Evolutionary conservation across 768 basidiomycete genomes (phyloP), one percentile per base, ranked within the genome.

Genomic region (Russula brevipes): DNA sequence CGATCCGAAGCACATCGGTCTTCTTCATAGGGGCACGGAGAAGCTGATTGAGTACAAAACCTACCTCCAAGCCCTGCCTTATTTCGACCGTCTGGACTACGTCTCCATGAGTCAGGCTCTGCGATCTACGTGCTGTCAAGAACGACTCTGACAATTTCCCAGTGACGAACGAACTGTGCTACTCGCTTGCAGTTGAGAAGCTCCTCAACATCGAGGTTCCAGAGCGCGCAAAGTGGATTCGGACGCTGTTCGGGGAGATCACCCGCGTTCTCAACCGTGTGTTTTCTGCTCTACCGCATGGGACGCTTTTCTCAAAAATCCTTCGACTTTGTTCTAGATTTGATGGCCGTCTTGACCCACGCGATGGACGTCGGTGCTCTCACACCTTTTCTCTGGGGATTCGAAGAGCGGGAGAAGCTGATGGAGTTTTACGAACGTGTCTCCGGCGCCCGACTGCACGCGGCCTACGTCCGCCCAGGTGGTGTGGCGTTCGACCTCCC

Each of bases 391-490:
- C 80, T 99, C 36, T 99, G 96, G 94, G 96, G 96, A 70, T 98
- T 98, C 81, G 96, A 98, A 76, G 96, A 99, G 76, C 93, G 96
- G 60, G 96, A 98, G 79, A 99, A 99, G 80, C 85, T 98, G 66
- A 98, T 98, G 96, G 96, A 99, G 73, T 99, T 98, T 77, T 99
- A 99, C 75, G 96, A 99, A 77, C 94, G 96, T 60, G 96, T 98
- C 45, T 98, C 95, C 9, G 96, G 96, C 67, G 96, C 96, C 5
- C 94, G 96, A 59, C 82, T 99, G 70, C 96, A 99, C 71, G 87
- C 94, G 5, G 96, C 96, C n/a, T 99, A 98, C 73, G 89, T 98
- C 53, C 89, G 96, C 64, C 96, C 96, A 1, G 96, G 96, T 64
- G 96, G 96, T 70, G 96, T 99, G 53, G 96, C 96, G 1, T 98